Percentiles rank a stretch among this genome's conserved stretches.
phyloP scores from a whole-genome alignment of 192 early-diverging fungal species.

The Backusella australiensis region DNA sequence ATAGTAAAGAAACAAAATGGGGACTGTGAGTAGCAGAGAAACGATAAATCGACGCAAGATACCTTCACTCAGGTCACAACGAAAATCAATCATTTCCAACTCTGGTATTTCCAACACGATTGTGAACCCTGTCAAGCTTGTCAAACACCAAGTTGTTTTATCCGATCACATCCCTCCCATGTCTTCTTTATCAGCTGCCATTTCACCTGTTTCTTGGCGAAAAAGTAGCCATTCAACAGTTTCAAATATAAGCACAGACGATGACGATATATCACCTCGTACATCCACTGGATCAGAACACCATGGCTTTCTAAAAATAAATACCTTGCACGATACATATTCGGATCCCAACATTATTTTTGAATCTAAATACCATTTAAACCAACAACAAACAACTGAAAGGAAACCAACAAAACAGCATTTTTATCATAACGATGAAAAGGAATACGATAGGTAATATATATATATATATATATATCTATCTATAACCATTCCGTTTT shows the following conservation, averaged over 20 bases:
- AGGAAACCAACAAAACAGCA: background rate
- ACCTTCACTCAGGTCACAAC: background rate
- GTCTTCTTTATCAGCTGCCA: background rate
- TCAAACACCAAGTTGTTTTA: slow-evolving; percentile 23
- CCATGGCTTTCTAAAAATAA: background rate
- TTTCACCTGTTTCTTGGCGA: background rate
- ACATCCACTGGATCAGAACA: slow-evolving; percentile 5
- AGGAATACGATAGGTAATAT: slow-evolving; percentile 26
- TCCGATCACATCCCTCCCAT: slow-evolving; percentile 12
- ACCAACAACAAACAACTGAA: slow-evolving; percentile 4
- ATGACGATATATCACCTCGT: slow-evolving; percentile 3
- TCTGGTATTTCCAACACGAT: background rate
- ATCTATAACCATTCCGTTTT: background rate
- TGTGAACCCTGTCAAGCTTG: slow-evolving; percentile 15
- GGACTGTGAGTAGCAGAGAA: slow-evolving; percentile 6
- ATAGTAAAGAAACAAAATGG: background rate
- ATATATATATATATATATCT: too few species aligned
- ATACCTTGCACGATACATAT: background rate
- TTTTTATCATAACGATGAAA: slow-evolving; percentile 15
- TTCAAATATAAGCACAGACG: background rate
- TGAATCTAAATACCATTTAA: slow-evolving; percentile 3
- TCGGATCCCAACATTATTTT: background rate
- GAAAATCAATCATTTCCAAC: background rate
- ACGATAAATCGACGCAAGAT: background rate
- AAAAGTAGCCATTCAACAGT: background rate